Base-by-base conservation (phyloP, 495 filamentous ascomycete genomes). In the Penicillium daleae region DNA sequence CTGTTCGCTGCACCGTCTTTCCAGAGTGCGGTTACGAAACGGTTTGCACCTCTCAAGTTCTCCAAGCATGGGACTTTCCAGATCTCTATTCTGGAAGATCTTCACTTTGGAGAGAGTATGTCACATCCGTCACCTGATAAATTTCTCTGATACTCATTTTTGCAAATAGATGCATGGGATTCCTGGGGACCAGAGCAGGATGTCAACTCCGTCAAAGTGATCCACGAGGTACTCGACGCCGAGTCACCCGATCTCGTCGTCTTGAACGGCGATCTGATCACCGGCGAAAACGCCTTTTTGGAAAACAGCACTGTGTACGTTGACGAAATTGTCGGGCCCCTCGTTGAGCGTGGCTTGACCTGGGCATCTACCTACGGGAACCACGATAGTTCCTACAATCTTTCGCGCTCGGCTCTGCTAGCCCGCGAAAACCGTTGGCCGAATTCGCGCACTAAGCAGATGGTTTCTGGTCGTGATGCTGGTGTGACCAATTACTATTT, bases 321-420 rank as follows among this genome's bases (percentile, higher is more conserved):
- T 27, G 85, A 90, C 67, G 69, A 81, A 54, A 85, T 91, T n/a
- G 84, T 89, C 8, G 74, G 68, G 53, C 74, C 89, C 3, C 70
- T 90, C 4, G 71, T 87, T 6, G 50, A 81, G 4, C 80, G 80
- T 6, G 72, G 75, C 13, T 64, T 89, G 2, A 78, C 78, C 2
- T 91, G 87, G 87, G 86, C 87, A 2, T 85, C 82, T 4, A 85
- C 87, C 0, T 91, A 91, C 60, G 89, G 89, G 1, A 92, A 91
- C 68, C 89, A 91, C 64, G 88, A 91, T 63, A 83, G 79, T 55
- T 71, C 83, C 19, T 83, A 71, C 69, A 90, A 89, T 64, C 76
- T 89, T 15, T 85, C 84, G 0, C 77, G 84, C 6, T 57, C 74
- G 46, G 74, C 67, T 9, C 76, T 90, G n/a, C 79, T 87, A 15